Conservation (phyloP, 257 asterid genomes). For the Forsythia viridissima region DNA sequence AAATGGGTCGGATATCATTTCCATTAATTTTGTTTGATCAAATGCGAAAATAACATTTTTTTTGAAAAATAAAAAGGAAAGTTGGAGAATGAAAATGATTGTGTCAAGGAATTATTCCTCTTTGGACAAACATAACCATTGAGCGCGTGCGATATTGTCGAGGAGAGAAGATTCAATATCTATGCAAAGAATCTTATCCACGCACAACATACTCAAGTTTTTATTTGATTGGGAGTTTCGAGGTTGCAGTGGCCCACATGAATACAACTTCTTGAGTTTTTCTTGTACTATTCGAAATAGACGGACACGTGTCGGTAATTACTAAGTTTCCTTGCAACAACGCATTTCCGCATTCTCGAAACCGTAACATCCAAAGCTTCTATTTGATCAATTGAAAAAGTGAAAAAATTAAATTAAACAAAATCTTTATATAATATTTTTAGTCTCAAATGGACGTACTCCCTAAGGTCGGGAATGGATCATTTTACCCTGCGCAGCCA, state of each 20-base stretch:
- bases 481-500: too few relatives aligned
- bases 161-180: not conserved
- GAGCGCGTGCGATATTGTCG: not conserved
- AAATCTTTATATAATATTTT: too few relatives aligned
- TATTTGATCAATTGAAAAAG: too few relatives aligned
- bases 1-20: too few relatives aligned
- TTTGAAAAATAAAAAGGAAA: too few relatives aligned
- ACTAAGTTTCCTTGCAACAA: not conserved
- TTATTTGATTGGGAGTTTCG: conserved; percentile 23
- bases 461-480: too few relatives aligned
- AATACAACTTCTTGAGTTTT: not conserved
- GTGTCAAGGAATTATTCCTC: not conserved
- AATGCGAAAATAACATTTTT: too few relatives aligned
- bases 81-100: not conserved
- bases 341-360: not conserved
- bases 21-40: too few relatives aligned
- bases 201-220: not conserved
- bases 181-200: not conserved
- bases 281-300: conserved; percentile 1
- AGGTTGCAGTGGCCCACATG: not conserved
- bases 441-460: too few relatives aligned
- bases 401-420: too few relatives aligned
- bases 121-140: not conserved
- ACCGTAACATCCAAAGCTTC: not conserved
- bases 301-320: conserved; percentile 24